Conservation (phyloP, 2,329 filamentous ascomycete genomes). For the Talaromyces sp. region DNA sequence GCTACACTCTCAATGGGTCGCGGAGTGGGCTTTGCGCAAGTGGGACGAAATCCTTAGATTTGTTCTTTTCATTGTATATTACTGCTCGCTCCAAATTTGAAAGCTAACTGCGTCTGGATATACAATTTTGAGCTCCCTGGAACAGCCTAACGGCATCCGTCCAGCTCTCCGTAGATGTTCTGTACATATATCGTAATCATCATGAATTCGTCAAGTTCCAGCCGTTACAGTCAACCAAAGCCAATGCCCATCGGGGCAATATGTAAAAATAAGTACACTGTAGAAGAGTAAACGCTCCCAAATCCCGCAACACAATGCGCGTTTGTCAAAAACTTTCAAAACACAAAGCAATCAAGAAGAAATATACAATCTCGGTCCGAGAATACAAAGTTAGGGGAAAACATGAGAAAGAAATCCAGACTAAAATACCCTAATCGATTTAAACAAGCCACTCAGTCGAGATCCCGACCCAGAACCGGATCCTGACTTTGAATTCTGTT, state of each 20-base stretch:
- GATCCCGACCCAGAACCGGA: conserved; percentile 6
- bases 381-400: background rate
- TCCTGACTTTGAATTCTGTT: conserved; percentile 10
- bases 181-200: background rate
- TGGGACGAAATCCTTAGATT: too few relatives aligned
- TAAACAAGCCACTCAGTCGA: conserved; percentile 16
- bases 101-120: too few relatives aligned
- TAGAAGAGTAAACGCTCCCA: conserved; percentile 5
- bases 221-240: background rate
- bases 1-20: background rate
- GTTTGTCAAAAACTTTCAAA: background rate
- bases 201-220: conserved; percentile 1
- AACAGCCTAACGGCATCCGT: too few relatives aligned
- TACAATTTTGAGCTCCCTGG: too few relatives aligned
- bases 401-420: background rate
- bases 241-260: background rate
- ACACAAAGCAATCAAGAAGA: background rate
- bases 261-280: conserved; percentile 10
- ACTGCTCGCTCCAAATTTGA: too few relatives aligned
- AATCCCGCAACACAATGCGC: background rate
- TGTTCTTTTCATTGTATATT: too few relatives aligned
- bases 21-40: too few relatives aligned
- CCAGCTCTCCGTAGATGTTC: background rate
- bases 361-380: background rate
- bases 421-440: conserved; percentile 19